Percentiles rank a stretch among this genome's conserved stretches.
phyloP scores from a whole-genome alignment of 1,284 basidiomycete genomes.

The Neonothopanus nambi region DNA sequence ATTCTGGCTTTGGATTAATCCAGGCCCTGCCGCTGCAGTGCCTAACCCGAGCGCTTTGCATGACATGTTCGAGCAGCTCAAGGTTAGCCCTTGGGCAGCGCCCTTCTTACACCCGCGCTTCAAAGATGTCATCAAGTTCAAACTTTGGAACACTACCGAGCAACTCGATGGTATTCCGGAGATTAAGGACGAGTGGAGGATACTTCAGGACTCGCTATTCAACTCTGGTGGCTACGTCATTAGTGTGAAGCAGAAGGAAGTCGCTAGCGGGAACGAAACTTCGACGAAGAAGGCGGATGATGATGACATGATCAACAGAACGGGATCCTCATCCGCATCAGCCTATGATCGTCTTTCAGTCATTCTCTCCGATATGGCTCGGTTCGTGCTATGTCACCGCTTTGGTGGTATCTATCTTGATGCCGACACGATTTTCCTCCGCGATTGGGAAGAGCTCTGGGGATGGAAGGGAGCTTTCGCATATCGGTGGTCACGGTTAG shows the following conservation, averaged over 20 bases:
- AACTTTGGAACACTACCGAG: slow-evolving; percentile 82
- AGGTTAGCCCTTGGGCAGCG: slow-evolving; percentile 70
- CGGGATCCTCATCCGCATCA: slow-evolving; percentile 63
- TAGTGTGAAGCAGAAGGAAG: slow-evolving; percentile 41
- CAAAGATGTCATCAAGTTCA: slow-evolving; percentile 74
- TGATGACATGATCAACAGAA: slow-evolving; percentile 57
- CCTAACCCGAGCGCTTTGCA: slow-evolving; percentile 64
- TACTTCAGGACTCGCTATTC: slow-evolving; percentile 57
- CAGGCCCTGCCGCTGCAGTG: slow-evolving; percentile 61
- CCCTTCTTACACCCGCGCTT: slow-evolving; percentile 77
- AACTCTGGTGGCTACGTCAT: slow-evolving; percentile 58
- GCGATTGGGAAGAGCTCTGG: slow-evolving; percentile 86
- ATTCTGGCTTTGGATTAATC: slow-evolving; percentile 84
- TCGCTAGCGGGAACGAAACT: slow-evolving; percentile 23
- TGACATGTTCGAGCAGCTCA: slow-evolving; percentile 65
- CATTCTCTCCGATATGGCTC: slow-evolving; percentile 79
- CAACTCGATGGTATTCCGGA: slow-evolving; percentile 74
- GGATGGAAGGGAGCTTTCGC: slow-evolving; percentile 81
- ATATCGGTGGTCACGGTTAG: slow-evolving; percentile 73
- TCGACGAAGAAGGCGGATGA: slow-evolving; percentile 31
- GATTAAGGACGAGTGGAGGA: slow-evolving; percentile 71
- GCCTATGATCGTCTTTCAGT: slow-evolving; percentile 75
- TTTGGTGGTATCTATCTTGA: slow-evolving; percentile 83
- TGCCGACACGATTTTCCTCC: slow-evolving; percentile 75
- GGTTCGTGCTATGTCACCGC: slow-evolving; percentile 77